Conservation (phyloP, 352 stramenopile genomes). For the Phytophthora sp. region DNA sequence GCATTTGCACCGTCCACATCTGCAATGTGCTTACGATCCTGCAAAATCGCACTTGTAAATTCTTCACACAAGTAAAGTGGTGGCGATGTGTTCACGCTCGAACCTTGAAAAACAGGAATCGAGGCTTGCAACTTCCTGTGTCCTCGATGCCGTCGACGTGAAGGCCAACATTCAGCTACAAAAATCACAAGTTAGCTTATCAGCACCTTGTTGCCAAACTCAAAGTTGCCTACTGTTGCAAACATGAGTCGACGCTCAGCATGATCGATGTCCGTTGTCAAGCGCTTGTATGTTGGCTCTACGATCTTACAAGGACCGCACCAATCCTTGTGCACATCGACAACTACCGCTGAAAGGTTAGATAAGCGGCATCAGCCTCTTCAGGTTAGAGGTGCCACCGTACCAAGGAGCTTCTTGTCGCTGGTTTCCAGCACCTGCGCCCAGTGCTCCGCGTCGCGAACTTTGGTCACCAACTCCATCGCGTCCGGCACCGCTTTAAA, state of each 20-base stretch:
- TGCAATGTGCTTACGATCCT: slow-evolving; percentile 66
- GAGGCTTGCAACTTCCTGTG: slow-evolving; percentile 65
- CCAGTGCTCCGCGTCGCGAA: slow-evolving; percentile 73
- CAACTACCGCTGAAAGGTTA: slow-evolving; percentile 39
- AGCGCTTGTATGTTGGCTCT: slow-evolving; percentile 75
- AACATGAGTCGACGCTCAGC: slow-evolving; percentile 62
- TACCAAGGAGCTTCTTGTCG: slow-evolving; percentile 74
- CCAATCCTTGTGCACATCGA: slow-evolving; percentile 77
- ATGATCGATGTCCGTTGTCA: slow-evolving; percentile 61
- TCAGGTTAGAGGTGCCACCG: no score
- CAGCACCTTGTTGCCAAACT: neutral
- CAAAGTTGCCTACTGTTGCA: slow-evolving; percentile 42
- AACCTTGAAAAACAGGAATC: slow-evolving; percentile 70
- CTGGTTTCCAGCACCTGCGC: slow-evolving; percentile 47
- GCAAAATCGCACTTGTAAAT: no score
- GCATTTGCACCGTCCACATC: slow-evolving; percentile 68
- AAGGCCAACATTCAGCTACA: slow-evolving; percentile 58
- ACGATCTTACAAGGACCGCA: slow-evolving; percentile 80
- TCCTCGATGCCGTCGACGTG: slow-evolving; percentile 61
- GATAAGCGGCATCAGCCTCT: no score
- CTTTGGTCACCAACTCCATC: slow-evolving; percentile 61
- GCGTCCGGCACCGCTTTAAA: neutral
- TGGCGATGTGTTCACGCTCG: neutral
- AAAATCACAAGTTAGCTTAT: neutral
- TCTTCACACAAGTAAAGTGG: neutral